These are phyloP conservation scores for Curvularia sp. DNA, from an alignment of 2,329 filamentous ascomycete genomes.

Conservation along the genomic window DNA sequence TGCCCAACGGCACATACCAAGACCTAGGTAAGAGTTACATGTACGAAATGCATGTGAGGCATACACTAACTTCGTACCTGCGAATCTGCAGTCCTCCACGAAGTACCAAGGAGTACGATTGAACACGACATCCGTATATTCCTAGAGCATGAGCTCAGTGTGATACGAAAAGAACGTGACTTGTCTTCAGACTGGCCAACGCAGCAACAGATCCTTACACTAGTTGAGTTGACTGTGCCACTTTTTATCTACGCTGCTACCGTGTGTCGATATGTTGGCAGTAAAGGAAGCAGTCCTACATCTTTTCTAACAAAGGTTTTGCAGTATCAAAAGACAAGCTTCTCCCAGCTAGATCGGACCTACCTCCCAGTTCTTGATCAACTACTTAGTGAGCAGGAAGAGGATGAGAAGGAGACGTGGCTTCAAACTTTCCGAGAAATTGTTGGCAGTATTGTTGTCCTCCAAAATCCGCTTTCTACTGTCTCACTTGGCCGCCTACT, in stretches of 20 bases:
- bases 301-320: slow-evolving; percentile 12
- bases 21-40: slow-evolving; percentile 7
- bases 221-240: slow-evolving; percentile 37
- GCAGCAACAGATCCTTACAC: slow-evolving; percentile 24
- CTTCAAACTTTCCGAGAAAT: slow-evolving; percentile 21
- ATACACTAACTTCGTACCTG: too few species aligned
- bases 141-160: slow-evolving; percentile 26
- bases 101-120: slow-evolving; percentile 27
- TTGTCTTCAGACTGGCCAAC: slow-evolving; percentile 35
- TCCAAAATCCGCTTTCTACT: slow-evolving; percentile 30
- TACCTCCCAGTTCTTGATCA: slow-evolving; percentile 31
- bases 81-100: slow-evolving; percentile 18
- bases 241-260: slow-evolving; percentile 49
- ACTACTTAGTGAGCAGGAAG: slow-evolving; percentile 43
- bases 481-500: slow-evolving; percentile 23
- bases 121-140: slow-evolving; percentile 32
- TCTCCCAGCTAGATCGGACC: slow-evolving; percentile 27
- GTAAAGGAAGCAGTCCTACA: slow-evolving; percentile 16
- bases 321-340: slow-evolving; percentile 21
- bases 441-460: slow-evolving; percentile 27
- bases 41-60: too few species aligned
- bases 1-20: slow-evolving; percentile 27
- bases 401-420: slow-evolving; percentile 25
- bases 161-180: slow-evolving; percentile 22
- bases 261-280: slow-evolving; percentile 32